Evolutionary conservation across 2,329 filamentous ascomycete species (phyloP), one percentile per base, ranked within the genome.

Genomic region (Nothomitra cinnamomea): DNA sequence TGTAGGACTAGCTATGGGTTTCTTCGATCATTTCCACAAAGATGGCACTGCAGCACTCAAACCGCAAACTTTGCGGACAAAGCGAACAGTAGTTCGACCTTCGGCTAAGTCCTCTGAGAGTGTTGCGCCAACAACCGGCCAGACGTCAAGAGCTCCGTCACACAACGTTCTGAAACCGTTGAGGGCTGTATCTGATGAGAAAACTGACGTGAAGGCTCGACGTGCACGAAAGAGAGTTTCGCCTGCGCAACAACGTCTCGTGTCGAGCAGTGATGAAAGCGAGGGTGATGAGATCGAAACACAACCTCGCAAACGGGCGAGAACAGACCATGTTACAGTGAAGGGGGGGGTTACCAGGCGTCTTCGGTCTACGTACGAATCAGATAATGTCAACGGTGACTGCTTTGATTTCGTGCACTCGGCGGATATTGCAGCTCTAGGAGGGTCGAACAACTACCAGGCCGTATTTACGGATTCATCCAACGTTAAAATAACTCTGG

Each of bases 401-500:
- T 54, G 61, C 6, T 65, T 72, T 49, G 58, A 65, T 19, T 70
- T 75, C 63, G 66, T 75, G 22, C 72, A 76, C 62, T 73, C 72
- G 7, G 63, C 67, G 40, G 66, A 73, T 55, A 74, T 76, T 53
- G 65, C 65, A 47, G 67, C 65, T 28, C 58, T 61, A n/a, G 64
- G 67, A 57, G 69, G 66, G 56, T 64, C 63, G 49, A 66, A 64
- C 53, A 73, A 75, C 58, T 80, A 73, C 63, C 73, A 70, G 57
- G 69, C 71, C 24, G 75, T 72, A 22, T 76, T 74, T 60, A 69
- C 69, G 12, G 69, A 66, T 42, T 65, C 65, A 47, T 67, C 69
- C 49, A 65, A 71, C 19, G 62, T 65, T 25, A 66, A 70, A 10
- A 77, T 94, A 56, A 72, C 82, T 62, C 70, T 96, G 60, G 85